Evolutionary conservation across 2,329 filamentous ascomycete species (phyloP), one percentile per base, ranked within the genome.

Genomic region (Dendrostoma leiphaemia): DNA sequence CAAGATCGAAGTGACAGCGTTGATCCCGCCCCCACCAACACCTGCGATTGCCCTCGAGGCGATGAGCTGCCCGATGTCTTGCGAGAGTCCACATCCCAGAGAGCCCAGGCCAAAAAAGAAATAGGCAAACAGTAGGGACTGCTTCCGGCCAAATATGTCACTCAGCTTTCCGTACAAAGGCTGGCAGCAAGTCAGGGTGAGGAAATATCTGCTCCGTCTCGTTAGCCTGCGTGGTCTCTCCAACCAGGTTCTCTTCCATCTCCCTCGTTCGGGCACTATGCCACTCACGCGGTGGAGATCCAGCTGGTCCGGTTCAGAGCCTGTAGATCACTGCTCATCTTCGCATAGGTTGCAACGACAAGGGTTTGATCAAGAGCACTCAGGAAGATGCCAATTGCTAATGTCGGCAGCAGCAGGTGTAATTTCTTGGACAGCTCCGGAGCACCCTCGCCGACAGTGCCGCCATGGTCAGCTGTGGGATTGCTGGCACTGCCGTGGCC

Each of bases 301-400:
- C 89, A 91, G 49, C 83, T 87, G 4, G 88, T 90, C 60, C 82
- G 82, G 65, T 88, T 90, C 49, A 93, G 75, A 1, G 89, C 87
- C 48, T 89, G 77, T 26, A 93, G 73, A 59, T 92, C 89, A 53
- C 81, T 89, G 10, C 88, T 89, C 62, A 93, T 92, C 59, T 80
- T 83, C 47, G 86, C 87, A 67, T 91, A 91, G n/a, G 81, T 85
- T n/a, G 84, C 84, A 46, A 92, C 83, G 28, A 89, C 85, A 51
- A 92, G 83, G 0, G 90, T 90, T 67, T 91, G 88, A 65, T 93
- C 89, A 48, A 86, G 78, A 4, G 89, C 86, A 19, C 85, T 80
- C 7, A 93, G 76, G 65, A 89, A 90, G 26, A 73, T 69, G 26
- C 71, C 71, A 31, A 74, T 67, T n/a, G 69, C 70, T 12, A 74